Evolutionary conservation across 2,329 filamentous ascomycete species (phyloP), one percentile per base, ranked within the genome.

Genomic region (Neonectria faginata): DNA sequence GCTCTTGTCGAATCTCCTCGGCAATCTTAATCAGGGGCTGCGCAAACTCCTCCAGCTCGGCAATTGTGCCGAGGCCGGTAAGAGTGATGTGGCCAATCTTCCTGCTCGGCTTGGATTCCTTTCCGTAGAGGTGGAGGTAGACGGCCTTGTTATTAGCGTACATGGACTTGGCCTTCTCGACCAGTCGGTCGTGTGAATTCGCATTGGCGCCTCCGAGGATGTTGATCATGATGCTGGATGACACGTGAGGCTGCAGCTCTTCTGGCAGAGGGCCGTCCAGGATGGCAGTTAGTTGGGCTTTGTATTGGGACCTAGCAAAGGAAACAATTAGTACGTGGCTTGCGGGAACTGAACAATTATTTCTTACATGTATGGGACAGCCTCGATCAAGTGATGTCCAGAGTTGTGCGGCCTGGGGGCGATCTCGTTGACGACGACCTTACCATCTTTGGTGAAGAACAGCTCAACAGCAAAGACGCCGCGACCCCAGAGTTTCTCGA

Each of bases 381-480:
- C 92, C 81, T 99, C 95, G 69, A 98, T 98, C 3, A 92, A 97
- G 80, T 94, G 95, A 80, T 98, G 96, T 0, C 96, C 96, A 0
- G 93, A 97, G 82, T 97, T 97, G 81, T 97, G 94, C 36, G 62
- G 66, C 2, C 53, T 18, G 4, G 58, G 59, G 31, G 60, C 66
- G 53, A 66, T 54, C 33, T 64, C 56, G 6, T 52, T 60, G 55
- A 60, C 45, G 10, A 48, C 48, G 20, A 55, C 69, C 75, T 72
- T 82, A 81, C 89, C 88, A 72, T 96, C 89, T 53, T 89, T 82
- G 11, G 94, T 86, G 3, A 98, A 80, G 80, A 99, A 99, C 89
- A 98, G 92, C 81, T 99, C 96, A 0, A 98, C 95, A 0, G 95
- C 96, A 79, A 97, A 99, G 33, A 97, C 92, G 68, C 96, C 96